Evolutionary conservation across 176 grass and related monocot species (phyloP), one percentile per base, ranked within the genome.

Genomic region (Juncus effusus): DNA sequence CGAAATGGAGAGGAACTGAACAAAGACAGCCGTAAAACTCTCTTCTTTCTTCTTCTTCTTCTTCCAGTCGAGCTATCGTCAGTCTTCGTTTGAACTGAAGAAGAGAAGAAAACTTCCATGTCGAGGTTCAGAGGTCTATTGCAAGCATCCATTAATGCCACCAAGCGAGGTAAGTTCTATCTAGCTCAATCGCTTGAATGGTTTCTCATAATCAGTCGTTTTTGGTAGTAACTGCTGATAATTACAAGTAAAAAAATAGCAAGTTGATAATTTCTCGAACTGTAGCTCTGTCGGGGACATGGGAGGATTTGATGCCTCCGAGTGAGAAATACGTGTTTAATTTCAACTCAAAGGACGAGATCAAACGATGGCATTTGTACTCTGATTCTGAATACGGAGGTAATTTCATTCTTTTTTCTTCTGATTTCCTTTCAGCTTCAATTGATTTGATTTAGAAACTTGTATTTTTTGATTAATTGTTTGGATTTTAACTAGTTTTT

Each of bases 361-460:
- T 97, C 56, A 92, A 92, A 61, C 86, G 65, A 39, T 97, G 94
- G 94, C 94, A 97, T 61, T 67, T 97, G 42, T 89, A 97, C 74
- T 82, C 94, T 2, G 94, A 92, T 74, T 89, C 94, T 40, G 80
- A 97, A 41, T 86, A 86, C 62, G 94, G 94, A 86, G 94, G 94
- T 96, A 81, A 44, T 76, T 13, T 35, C 42, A 36, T 13, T 67
- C 51, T 49, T 45, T 47, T 58, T 2, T 28, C 19, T 28, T 28
- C 19, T 28, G 19, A 28, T 28, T 28, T 28, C 19, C 19, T 28
- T 28, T 28, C 19, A 60, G 61, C 44, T 47, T 47, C 44, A 47
- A 47, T 28, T 68, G 44, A 39, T 40, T 40, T 74, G 39, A 63
- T 19, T 63, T 58, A 54, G 11, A 51, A 52, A 77, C 56, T 36